Percentiles rank a stretch among this genome's conserved stretches.
These are phyloP conservation scores for Bodo saltans DNA, from an alignment of 78 protist species.

Conservation along the genomic window DNA sequence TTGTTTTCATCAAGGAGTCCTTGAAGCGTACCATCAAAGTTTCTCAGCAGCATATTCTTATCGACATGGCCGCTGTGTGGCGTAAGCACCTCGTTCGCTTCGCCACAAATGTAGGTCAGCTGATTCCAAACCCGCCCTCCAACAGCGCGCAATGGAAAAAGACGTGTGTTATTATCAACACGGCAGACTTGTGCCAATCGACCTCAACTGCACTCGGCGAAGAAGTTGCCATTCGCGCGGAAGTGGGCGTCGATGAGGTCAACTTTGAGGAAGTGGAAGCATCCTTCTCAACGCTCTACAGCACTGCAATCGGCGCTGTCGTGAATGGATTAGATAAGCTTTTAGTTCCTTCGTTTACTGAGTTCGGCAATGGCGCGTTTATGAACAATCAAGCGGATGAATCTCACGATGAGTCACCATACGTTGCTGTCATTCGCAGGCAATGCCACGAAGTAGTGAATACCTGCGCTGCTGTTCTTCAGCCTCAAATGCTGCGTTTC, in stretches of 20 bases:
- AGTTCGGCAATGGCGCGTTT: too few species aligned
- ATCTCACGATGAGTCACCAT: not conserved
- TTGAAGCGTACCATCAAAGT: not conserved
- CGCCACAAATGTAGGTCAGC: too few species aligned
- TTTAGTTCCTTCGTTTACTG: not conserved
- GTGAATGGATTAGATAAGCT: not conserved
- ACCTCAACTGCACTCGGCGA: not conserved
- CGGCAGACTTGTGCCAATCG: slow-evolving; percentile 13
- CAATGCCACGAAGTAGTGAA: not conserved
- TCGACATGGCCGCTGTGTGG: not conserved
- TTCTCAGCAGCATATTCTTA: not conserved
- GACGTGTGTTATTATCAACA: slow-evolving; percentile 4
- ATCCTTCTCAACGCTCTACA: not conserved
- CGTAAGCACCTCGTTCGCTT: not conserved
- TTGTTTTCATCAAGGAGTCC: not conserved
- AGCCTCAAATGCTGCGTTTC: not conserved
- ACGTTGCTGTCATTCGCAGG: not conserved
- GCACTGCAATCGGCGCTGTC: not conserved
- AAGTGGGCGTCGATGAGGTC: not conserved
- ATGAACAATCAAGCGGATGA: too few species aligned
- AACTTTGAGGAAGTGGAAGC: not conserved
- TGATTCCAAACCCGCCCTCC: not conserved
- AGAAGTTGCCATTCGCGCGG: not conserved
- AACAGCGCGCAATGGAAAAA: not conserved
- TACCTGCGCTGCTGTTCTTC: not conserved